Evolutionary conservation across 257 asterid genomes (phyloP).

Genomic region (Solanum virginianum): DNA sequence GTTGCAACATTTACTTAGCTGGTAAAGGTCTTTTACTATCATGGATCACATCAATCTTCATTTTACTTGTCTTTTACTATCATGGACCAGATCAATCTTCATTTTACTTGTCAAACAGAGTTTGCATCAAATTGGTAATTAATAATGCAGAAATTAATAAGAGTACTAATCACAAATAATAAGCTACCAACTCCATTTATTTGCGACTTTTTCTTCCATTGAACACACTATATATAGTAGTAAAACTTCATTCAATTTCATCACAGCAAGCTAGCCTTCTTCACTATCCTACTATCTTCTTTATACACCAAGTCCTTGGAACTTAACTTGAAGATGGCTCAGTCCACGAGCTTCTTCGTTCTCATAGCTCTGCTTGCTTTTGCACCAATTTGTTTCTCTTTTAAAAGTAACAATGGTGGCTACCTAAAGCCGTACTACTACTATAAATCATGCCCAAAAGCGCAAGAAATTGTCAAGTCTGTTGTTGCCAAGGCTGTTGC

Average conservation of each 20-base stretch:
- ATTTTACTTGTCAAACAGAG: neutral
- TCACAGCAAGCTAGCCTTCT: constrained; percentile 12
- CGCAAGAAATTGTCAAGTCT: constrained; percentile 49
- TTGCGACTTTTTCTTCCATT: neutral
- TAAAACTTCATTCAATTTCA: constrained; percentile 5
- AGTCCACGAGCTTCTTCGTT: constrained; percentile 25
- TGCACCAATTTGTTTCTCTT: constrained; percentile 45
- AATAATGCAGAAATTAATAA: neutral
- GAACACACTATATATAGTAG: constrained; percentile 24
- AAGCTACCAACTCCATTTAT: constrained; percentile 45
- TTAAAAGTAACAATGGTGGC: constrained; percentile 36
- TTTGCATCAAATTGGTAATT: neutral
- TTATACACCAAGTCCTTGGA: neutral
- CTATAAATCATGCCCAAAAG: constrained; percentile 61
- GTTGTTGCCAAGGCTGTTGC: constrained; percentile 72
- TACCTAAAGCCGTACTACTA: constrained; percentile 73
- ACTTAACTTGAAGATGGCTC: constrained; percentile 19
- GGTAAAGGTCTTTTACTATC: neutral
- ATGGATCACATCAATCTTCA: neutral
- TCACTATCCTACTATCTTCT: neutral
- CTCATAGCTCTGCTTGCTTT: constrained; percentile 25
- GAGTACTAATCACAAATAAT: constrained; percentile 14
- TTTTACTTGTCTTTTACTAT: no score
- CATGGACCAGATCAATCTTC: neutral
- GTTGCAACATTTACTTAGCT: neutral